Evolutionary conservation across 305 asterid genomes (phyloP).

Genomic region (Fraxinus greggii): DNA sequence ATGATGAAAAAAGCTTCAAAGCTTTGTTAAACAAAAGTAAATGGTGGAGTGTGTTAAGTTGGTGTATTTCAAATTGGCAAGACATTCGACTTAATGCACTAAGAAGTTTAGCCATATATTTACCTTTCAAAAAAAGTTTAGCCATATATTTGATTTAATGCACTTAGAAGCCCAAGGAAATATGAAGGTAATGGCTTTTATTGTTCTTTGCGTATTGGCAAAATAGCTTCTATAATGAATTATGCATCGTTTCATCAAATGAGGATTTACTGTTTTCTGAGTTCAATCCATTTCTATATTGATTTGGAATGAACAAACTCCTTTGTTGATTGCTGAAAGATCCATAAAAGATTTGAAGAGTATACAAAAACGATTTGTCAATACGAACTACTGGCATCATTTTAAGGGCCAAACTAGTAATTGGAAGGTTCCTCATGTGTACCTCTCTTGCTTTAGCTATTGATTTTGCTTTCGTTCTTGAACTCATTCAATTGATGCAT

Average conservation of each 20-base stretch:
- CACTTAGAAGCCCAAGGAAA: not conserved
- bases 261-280: not conserved
- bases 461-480: not conserved
- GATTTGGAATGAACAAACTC: constrained; percentile 2
- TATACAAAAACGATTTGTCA: not conserved
- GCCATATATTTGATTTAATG: not conserved
- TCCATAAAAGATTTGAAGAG: not conserved
- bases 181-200: not conserved
- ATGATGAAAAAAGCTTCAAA: not conserved
- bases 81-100: not conserved
- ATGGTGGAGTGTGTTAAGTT: not conserved
- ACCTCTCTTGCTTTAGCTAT: not conserved
- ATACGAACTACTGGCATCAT: constrained; percentile 3
- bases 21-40: not conserved
- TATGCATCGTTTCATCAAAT: not conserved
- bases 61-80: not conserved
- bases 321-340: not conserved
- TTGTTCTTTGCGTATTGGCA: not conserved
- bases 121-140: no score
- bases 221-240: constrained; percentile 2
- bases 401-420: not conserved
- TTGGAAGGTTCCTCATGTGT: not conserved
- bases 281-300: not conserved
- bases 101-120: not conserved
- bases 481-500: not conserved